phyloP scores from a whole-genome alignment of 2,329 filamentous ascomycete genomes.

The Cladophialophora immunda region DNA sequence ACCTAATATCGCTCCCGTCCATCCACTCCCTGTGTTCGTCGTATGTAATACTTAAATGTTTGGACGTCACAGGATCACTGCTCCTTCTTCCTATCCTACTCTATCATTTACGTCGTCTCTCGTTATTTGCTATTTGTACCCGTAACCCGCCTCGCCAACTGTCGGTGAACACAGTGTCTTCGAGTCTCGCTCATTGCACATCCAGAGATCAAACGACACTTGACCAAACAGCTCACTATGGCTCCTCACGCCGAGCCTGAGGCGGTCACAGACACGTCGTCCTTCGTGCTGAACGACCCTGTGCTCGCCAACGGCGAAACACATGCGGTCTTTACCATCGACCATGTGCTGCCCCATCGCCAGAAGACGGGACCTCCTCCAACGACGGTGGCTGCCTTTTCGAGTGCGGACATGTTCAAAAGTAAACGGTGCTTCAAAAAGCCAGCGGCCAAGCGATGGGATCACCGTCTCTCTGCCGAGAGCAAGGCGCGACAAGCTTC shows the following conservation, averaged over 20 bases:
- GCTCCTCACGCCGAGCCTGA: slow-evolving; percentile 41
- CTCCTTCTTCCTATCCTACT: not conserved
- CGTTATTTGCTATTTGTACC: slow-evolving; percentile 2
- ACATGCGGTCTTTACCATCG: slow-evolving; percentile 62
- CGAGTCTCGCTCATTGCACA: not conserved
- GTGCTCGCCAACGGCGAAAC: slow-evolving; percentile 28
- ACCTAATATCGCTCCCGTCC: slow-evolving; percentile 17
- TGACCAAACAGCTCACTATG: slow-evolving; percentile 23
- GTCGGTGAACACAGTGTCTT: not conserved
- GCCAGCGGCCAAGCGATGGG: slow-evolving; percentile 82
- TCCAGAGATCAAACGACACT: not conserved
- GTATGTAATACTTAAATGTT: slow-evolving; percentile 16
- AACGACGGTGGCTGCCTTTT: slow-evolving; percentile 37
- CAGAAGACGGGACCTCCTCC: slow-evolving; percentile 65
- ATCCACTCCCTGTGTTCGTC: slow-evolving; percentile 19
- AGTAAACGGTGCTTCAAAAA: slow-evolving; percentile 61
- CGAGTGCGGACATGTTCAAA: slow-evolving; percentile 35
- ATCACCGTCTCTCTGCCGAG: slow-evolving; percentile 72
- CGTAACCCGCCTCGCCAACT: not conserved
- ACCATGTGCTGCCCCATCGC: slow-evolving; percentile 73
- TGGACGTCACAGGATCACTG: slow-evolving; percentile 22
- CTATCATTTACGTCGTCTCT: not conserved
- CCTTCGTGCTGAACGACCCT: slow-evolving; percentile 49
- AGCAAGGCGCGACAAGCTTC: slow-evolving; percentile 66
- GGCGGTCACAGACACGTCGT: slow-evolving; percentile 49